A percentile compares a stretch with the other conserved stretches of the same genome.
These are phyloP conservation scores for Eucalyptus fibrosa DNA, from an alignment of 345 rosid genomes.

Conservation along the genomic window DNA sequence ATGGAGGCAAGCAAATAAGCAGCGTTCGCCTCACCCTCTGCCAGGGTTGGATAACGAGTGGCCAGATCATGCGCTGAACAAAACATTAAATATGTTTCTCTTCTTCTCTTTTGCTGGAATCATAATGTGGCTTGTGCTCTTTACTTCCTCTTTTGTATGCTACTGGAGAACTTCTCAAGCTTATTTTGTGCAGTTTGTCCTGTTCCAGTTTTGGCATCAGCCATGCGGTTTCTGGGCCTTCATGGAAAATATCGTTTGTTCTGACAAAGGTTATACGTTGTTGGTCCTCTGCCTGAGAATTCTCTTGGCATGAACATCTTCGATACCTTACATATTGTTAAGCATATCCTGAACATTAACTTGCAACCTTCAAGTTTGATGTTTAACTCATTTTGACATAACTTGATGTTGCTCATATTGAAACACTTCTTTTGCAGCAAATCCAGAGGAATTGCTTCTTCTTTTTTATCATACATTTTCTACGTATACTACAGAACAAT, in stretches of 20 bases:
- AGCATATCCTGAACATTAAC: not conserved
- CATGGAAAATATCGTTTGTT: constrained; percentile 20
- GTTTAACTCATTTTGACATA: not conserved
- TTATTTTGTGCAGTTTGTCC: constrained; percentile 26
- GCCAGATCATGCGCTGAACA: not conserved
- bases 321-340: not conserved
- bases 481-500: too few relatives aligned
- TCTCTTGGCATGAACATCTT: not conserved
- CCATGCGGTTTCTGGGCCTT: constrained; percentile 17
- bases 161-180: not conserved
- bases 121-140: not conserved
- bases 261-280: constrained; percentile 20
- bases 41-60: not conserved
- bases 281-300: constrained; percentile 1
- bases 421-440: not conserved
- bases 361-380: not conserved
- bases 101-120: not conserved
- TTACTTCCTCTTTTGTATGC: not conserved
- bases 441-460: not conserved
- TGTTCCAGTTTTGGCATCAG: constrained; percentile 26
- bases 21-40: not conserved
- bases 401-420: not conserved
- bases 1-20: not conserved
- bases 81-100: not conserved
- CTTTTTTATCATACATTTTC: too few relatives aligned